Percentiles rank a stretch among this genome's conserved stretches.
Evolutionary conservation across 352 stramenopile genomes (phyloP).

Genomic region (Blastocystis sp.): DNA sequence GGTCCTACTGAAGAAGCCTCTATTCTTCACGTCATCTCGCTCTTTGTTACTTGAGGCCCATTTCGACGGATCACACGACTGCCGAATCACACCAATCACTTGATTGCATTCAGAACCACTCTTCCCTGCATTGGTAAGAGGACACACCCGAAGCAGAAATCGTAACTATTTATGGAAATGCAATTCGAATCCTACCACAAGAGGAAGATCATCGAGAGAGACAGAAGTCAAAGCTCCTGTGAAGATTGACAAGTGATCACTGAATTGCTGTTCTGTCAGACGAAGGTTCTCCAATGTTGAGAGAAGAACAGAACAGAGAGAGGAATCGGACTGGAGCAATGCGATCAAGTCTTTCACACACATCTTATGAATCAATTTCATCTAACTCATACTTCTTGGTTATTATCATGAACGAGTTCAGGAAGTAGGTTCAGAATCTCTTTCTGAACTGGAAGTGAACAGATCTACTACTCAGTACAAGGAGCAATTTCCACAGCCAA

Average conservation of each 20-base stretch:
- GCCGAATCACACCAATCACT: constrained; percentile 2
- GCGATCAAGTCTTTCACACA: constrained; percentile 12
- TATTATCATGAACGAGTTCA: constrained; percentile 13
- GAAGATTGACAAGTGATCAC: constrained; percentile 28
- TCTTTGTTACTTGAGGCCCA: background rate
- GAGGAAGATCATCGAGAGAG: background rate
- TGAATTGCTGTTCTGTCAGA: constrained; percentile 30
- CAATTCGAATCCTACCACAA: background rate
- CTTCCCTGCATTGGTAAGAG: background rate
- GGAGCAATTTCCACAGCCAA: background rate
- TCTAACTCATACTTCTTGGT: background rate
- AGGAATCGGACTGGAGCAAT: constrained; percentile 35
- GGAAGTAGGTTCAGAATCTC: constrained; percentile 39
- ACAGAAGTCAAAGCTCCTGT: background rate
- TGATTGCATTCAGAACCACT: background rate
- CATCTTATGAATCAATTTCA: background rate
- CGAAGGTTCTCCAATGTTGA: constrained; percentile 50
- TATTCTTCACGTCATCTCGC: background rate
- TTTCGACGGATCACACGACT: constrained; percentile 1
- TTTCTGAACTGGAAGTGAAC: constrained; percentile 9
- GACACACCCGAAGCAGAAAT: constrained; percentile 26
- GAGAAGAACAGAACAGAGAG: constrained; percentile 6
- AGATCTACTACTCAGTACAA: background rate
- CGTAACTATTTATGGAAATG: background rate
- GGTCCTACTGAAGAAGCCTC: background rate